Evolutionary conservation across 257 asterid species (phyloP).

Genomic region (Jasminum sambac): DNA sequence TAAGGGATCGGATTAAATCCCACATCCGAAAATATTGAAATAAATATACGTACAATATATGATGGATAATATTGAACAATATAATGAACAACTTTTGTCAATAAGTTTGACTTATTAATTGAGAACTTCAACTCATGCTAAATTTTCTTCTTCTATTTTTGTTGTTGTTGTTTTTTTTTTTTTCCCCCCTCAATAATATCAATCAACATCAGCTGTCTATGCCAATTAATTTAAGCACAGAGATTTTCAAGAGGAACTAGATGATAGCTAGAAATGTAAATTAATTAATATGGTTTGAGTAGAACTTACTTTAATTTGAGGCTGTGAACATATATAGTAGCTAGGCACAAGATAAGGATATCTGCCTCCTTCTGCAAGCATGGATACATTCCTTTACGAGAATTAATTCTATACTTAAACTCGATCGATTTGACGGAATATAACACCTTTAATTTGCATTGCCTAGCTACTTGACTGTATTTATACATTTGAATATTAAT

Average conservation of each 20-base stretch:
- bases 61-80: no score
- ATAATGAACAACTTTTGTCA: no score
- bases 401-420: conserved; percentile 35
- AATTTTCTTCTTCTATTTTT: no score
- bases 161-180: no score
- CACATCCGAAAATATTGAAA: no score
- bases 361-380: conserved; percentile 35
- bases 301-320: conserved; percentile 46
- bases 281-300: conserved; percentile 37
- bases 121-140: no score
- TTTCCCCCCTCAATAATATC: no score
- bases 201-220: conserved; percentile 9
- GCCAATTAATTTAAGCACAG: conserved; percentile 15
- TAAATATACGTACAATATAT: no score
- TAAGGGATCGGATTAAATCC: no score
- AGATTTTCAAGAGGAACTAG: conserved; percentile 27
- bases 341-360: conserved; percentile 62
- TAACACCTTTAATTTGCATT: conserved; percentile 40
- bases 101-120: no score
- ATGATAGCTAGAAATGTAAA: conserved; percentile 27
- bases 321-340: conserved; percentile 28
- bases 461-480: conserved; percentile 26
- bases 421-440: conserved; percentile 45
- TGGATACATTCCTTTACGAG: conserved; percentile 34
- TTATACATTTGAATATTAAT: conserved; percentile 3